Evolutionary conservation across 208 protist genomes (phyloP), one percentile per base, ranked within the genome.

Genomic region (Leishmania gerbilli): DNA sequence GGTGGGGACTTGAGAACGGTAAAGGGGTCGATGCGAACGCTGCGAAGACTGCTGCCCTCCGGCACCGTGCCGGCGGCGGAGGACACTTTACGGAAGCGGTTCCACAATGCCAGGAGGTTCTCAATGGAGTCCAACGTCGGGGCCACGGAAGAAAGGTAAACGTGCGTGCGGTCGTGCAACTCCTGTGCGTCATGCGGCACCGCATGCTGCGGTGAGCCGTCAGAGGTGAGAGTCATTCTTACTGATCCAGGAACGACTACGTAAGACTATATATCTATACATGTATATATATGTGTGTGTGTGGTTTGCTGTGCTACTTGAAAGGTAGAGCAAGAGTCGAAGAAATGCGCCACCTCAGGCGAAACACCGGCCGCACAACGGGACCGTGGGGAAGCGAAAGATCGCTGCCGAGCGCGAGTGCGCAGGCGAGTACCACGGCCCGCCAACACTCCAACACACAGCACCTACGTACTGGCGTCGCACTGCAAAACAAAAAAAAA

Each of bases 51-150:
- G 81, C 71, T 79, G 21, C 49, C 64, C 19, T 65, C 64, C 5
- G 76, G 76, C 24, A 68, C 17, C 15, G 27, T 74, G n/a, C 40
- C 34, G 21, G 17, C 17, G 8, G 77, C 24, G 19, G 71, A 27
- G 31, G 77, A 78, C 4, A 27, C 76, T 9, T 75, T 45, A 21
- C 78, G 62, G 19, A 79, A 67, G n/a, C 78, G 55, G 11, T 58
- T 62, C 78, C 77, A 82, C 34, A 40, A 71, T 56, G 60, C 64
- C 19, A 86, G 74, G 62, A 86, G 49, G 3, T 21, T 21, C 37
- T 86, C 82, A 37, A 86, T 72, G 3, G 82, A 86, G 55, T 81
- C 53, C 15, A 85, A 62, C 21, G 81, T 34, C 1, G 77, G 71
- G 2, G 60, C 69, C 15, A 85, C 77, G 1, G 68, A 45, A 27